Percentiles rank a stretch among this genome's conserved stretches.
Evolutionary conservation across 805 yeast species (phyloP).

Genomic region (Candida broadrunensis): DNA sequence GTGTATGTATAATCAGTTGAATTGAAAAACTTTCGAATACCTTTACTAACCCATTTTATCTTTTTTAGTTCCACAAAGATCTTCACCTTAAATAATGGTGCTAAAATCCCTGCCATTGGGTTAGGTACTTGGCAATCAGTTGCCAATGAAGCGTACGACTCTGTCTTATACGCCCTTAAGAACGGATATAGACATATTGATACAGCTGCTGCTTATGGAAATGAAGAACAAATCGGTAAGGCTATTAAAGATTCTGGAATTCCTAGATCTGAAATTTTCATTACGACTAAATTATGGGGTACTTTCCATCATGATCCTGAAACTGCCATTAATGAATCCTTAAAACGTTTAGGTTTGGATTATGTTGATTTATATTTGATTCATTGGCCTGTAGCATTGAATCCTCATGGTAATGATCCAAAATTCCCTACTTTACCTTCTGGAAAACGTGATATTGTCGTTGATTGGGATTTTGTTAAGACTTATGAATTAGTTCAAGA

Average conservation of each 20-base stretch:
- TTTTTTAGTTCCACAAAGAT: not conserved
- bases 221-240: slow-evolving; percentile 61
- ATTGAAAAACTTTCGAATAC: not conserved
- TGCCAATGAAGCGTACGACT: slow-evolving; percentile 49
- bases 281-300: slow-evolving; percentile 69
- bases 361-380: slow-evolving; percentile 75
- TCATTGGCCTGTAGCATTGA: slow-evolving; percentile 69
- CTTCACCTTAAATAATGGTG: slow-evolving; percentile 54
- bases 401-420: slow-evolving; percentile 31
- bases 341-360: slow-evolving; percentile 61
- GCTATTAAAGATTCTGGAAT: slow-evolving; percentile 54
- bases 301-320: slow-evolving; percentile 50
- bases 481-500: slow-evolving; percentile 58
- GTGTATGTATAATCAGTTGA: not conserved
- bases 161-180: slow-evolving; percentile 58
- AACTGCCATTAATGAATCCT: slow-evolving; percentile 52
- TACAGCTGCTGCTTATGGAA: slow-evolving; percentile 65
- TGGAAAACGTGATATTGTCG: slow-evolving; percentile 33
- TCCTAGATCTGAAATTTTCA: slow-evolving; percentile 59
- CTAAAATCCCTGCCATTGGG: slow-evolving; percentile 59
- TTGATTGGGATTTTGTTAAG: slow-evolving; percentile 43
- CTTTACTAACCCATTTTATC: slow-evolving; percentile 1
- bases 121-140: slow-evolving; percentile 70
- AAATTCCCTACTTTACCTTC: slow-evolving; percentile 30
- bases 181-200: slow-evolving; percentile 74